These are phyloP conservation scores for Phytopythium chamaehyphon DNA, from an alignment of 352 stramenopile species.

Conservation along the genomic window DNA sequence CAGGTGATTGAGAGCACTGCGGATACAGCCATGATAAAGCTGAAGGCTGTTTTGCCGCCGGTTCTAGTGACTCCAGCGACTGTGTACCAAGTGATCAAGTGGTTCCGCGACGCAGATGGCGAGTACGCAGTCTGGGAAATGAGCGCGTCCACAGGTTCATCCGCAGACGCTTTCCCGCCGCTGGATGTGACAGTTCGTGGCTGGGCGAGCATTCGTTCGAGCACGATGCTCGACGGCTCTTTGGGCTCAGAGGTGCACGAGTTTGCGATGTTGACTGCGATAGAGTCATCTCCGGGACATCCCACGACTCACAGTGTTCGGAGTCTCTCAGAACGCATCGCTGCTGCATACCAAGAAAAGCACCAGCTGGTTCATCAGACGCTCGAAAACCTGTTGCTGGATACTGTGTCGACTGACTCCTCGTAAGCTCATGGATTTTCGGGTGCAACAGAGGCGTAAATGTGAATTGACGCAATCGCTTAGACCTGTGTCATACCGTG, in stretches of 20 bases:
- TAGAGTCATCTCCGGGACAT: too few species aligned
- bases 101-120: too few species aligned
- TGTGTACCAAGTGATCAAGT: conserved; percentile 1
- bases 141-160: background rate
- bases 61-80: background rate
- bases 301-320: too few species aligned
- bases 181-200: background rate
- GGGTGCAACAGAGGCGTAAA: too few species aligned
- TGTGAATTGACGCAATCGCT: too few species aligned
- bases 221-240: background rate
- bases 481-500: too few species aligned
- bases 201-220: background rate
- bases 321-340: background rate
- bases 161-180: background rate
- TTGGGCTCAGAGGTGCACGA: background rate
- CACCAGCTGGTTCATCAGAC: background rate
- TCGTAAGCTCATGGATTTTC: too few species aligned
- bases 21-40: background rate
- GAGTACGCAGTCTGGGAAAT: conserved; percentile 1
- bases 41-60: background rate
- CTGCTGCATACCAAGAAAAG: background rate
- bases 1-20: background rate
- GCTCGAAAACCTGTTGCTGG: conserved; percentile 1
- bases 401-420: background rate
- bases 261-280: background rate